These are phyloP conservation scores for Podospora australis DNA, from an alignment of 495 filamentous ascomycete genomes.

Conservation along the genomic window DNA sequence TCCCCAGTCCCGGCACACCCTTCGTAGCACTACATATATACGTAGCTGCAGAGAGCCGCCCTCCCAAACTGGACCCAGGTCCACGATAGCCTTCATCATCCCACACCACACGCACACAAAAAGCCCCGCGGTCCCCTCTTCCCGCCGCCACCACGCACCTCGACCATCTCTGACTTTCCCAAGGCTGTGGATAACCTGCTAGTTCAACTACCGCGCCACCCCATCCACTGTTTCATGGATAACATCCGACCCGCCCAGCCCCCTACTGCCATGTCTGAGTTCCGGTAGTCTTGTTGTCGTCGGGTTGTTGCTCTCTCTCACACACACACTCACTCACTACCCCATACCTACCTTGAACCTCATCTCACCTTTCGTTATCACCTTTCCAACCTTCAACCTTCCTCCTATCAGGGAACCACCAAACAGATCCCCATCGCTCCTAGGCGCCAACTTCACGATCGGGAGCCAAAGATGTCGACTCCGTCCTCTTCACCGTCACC, in stretches of 20 bases:
- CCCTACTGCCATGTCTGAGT: slow-evolving; percentile 25
- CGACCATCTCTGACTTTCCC: slow-evolving; percentile 6
- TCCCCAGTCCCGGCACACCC: background rate
- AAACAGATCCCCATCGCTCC: slow-evolving; percentile 2
- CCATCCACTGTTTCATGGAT: slow-evolving; percentile 22
- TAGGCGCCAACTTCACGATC: background rate
- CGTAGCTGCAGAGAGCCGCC: slow-evolving; percentile 21
- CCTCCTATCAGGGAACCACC: background rate
- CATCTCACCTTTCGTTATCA: background rate
- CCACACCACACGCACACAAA: slow-evolving; percentile 10
- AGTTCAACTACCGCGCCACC: background rate
- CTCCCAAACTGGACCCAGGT: slow-evolving; percentile 8
- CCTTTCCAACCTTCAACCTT: background rate
- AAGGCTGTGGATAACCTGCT: slow-evolving; percentile 11
- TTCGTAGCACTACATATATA: slow-evolving; percentile 16
- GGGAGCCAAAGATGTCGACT: slow-evolving; percentile 19
- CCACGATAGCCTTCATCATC: slow-evolving; percentile 16
- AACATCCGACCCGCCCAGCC: slow-evolving; percentile 8
- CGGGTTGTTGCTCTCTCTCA: slow-evolving; percentile 13
- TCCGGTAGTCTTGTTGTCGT: slow-evolving; percentile 20
- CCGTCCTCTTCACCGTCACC: slow-evolving; percentile 26
- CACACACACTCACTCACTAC: background rate
- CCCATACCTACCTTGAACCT: background rate
- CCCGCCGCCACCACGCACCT: background rate
- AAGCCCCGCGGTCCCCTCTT: slow-evolving; percentile 8